Evolutionary conservation across 306 rosid species (phyloP), one percentile per base, ranked within the genome.

Genomic region (Arachis hypogaea): DNA sequence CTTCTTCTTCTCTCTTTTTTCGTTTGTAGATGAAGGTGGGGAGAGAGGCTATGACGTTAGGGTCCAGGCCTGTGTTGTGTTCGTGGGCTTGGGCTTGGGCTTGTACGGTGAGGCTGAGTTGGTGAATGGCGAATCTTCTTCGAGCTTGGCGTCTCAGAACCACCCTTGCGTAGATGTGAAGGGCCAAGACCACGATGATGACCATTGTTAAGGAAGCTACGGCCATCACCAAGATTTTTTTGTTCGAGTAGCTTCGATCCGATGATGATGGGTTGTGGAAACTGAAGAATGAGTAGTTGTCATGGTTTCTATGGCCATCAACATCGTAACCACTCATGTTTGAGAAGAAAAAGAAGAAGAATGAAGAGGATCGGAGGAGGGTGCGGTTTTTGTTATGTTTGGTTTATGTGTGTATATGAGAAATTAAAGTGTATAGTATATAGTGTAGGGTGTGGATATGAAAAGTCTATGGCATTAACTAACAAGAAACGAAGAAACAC

Each of bases 101-200:
- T 0, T 33, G 38, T 33, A 80, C 84, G 52, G 85, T 55, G 61
- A 88, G 82, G 54, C 83, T 85, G 3, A 84, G 82, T 0, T 59
- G 86, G 64, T 74, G 88, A 2, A 86, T 45, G 43, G 86, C 80
- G 3, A 78, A 77, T 0, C 89, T 82, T 22, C 92, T 93, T 3
- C 85, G 97, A 7, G 88, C 82, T 14, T 85, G 96, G 59, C 97
- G 90, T 10, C 81, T 63, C 14, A 93, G 86, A 45, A 79, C 78
- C 7, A 46, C 84, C 69, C 94, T 81, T 0, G 97, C 97, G 11
- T 93, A 93, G 74, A 92, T 58, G 71, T 91, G 98, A 16, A 93
- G 97, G 3, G 87, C 85, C 0, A 93, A 22, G 6, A 91, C 97
- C 1, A 91, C 38, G 4, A 85, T 7, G 7, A 93, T 66, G 38